Base-by-base conservation (phyloP, 2,329 filamentous ascomycete genomes). In the Bimuria novae-zelandiae region DNA sequence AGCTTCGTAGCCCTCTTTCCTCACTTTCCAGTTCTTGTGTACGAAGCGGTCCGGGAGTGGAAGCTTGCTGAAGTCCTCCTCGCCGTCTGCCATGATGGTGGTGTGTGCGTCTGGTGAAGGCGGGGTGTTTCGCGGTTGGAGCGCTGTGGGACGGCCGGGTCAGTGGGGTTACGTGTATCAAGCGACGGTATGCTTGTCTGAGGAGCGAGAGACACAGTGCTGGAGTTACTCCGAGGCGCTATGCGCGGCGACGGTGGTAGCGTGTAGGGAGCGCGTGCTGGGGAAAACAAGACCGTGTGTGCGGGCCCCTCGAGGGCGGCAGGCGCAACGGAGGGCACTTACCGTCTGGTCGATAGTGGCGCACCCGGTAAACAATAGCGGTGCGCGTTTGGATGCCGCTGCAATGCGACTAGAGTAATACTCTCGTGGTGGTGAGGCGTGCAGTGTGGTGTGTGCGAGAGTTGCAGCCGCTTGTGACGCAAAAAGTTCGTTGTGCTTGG, bases 11-110 rank as follows among this genome's bases (percentile, higher is more conserved):
- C 87, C 94, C 70, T 86, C 86, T 78, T 99, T 99, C 69, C 94
- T 85, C 36, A 96, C 92, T 82, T 99, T 99, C 94, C 94, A 99
- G 69, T 89, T 85, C 89, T 96, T 96, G 80, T 96, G 91, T 49
- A 84, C 80, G 77, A 92, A 95, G 71, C 90, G 85, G 59, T 96
- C 91, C 39, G 85, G 80, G 51, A 96, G 76, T 37, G 91, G 89
- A 57, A 96, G 79, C 60, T 88, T 84, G 76, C 86, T 69, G 73
- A 88, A 93, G 73, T 96, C 90, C 70, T 92, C 89, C 75, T 93
- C 89, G 72, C 82, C 78, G 61, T 95, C 91, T 52, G 88, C 89
- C 90, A 95, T 95, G 64, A 51, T n/a, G 33, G 33, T 69, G 59
- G 42, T 55, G 43, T 51, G 49, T 49, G 52, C 35, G 36, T 40